These are phyloP conservation scores for Trichoderma lentiforme DNA, from an alignment of 2,329 filamentous ascomycete species.

Conservation along the genomic window DNA sequence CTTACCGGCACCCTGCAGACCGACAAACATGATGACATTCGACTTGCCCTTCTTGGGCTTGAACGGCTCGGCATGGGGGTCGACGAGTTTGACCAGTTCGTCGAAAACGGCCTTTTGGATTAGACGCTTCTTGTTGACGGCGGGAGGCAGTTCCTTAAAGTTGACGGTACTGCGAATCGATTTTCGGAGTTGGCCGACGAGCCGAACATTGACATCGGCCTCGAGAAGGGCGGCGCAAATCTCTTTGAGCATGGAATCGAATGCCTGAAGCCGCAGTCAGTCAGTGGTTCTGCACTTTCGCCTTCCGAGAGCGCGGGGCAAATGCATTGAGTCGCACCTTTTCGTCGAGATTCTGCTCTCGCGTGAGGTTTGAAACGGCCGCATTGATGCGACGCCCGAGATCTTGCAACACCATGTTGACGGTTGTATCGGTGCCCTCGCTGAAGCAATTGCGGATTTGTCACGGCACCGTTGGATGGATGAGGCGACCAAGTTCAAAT, in stretches of 20 bases:
- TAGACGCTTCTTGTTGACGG: constrained; percentile 95
- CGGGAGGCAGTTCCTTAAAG: constrained; percentile 86
- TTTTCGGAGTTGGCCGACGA: constrained; percentile 86
- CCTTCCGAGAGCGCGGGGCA: constrained; percentile 5
- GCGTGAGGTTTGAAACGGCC: constrained; percentile 88
- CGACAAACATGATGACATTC: constrained; percentile 99
- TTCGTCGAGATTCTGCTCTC: constrained; percentile 91
- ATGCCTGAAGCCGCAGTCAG: constrained; percentile 57
- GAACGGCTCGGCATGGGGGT: constrained; percentile 92
- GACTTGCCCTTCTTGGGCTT: constrained; percentile 94
- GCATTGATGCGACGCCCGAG: constrained; percentile 96
- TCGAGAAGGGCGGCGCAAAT: constrained; percentile 94
- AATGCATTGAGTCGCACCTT: constrained; percentile 58
- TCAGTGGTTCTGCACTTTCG: constrained; percentile 1
- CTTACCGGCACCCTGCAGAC: constrained; percentile 94
- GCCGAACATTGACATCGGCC: constrained; percentile 94
- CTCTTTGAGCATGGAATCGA: constrained; percentile 97
- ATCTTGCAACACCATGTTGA: constrained; percentile 93
- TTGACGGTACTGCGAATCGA: constrained; percentile 89
- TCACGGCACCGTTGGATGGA: not conserved
- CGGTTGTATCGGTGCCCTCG: not conserved
- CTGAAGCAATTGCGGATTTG: not conserved
- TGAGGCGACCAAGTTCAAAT: constrained; percentile 1
- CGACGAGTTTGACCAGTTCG: constrained; percentile 90
- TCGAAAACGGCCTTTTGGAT: constrained; percentile 99